A percentile compares a stretch with the other conserved stretches of the same genome.
Conservation (phyloP, 768 basidiomycete species). For the Tricholoma flavovirens region DNA sequence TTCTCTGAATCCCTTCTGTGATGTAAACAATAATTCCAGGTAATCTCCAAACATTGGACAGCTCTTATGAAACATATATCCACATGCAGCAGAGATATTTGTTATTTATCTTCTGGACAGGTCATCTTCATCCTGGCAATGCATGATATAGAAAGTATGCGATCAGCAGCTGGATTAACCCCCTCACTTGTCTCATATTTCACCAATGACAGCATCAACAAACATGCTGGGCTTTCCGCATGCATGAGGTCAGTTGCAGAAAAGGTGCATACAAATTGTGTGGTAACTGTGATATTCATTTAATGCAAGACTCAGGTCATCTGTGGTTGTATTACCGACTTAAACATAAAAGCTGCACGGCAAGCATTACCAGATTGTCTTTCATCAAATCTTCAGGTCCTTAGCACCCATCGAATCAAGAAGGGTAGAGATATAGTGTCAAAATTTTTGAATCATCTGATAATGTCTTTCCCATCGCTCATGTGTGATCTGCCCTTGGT, state of each 20-base stretch:
- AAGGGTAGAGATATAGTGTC: constrained; percentile 80
- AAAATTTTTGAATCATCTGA: constrained; percentile 77
- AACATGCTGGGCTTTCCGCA: too few species aligned
- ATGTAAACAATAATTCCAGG: constrained; percentile 34
- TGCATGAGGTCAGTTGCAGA: constrained; percentile 81
- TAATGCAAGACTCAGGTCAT: too few species aligned
- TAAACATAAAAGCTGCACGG: constrained; percentile 70
- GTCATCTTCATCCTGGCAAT: constrained; percentile 78
- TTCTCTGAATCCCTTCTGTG: neutral
- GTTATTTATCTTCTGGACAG: constrained; percentile 73
- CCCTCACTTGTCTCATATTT: constrained; percentile 86
- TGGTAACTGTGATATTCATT: constrained; percentile 3
- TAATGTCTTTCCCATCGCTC: constrained; percentile 89
- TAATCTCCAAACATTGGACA: constrained; percentile 61
- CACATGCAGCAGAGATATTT: constrained; percentile 59
- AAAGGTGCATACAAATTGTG: constrained; percentile 43
- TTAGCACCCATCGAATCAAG: constrained; percentile 75
- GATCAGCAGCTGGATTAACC: too few species aligned
- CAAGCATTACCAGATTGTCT: constrained; percentile 70
- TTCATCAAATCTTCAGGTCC: constrained; percentile 67
- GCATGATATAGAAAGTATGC: too few species aligned
- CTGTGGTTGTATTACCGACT: constrained; percentile 61
- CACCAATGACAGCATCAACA: constrained; percentile 78
- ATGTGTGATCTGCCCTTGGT: constrained; percentile 89
- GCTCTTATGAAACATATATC: constrained; percentile 62